Evolutionary conservation across 305 asterid genomes (phyloP).

Genomic region (Petunia hybrid): DNA sequence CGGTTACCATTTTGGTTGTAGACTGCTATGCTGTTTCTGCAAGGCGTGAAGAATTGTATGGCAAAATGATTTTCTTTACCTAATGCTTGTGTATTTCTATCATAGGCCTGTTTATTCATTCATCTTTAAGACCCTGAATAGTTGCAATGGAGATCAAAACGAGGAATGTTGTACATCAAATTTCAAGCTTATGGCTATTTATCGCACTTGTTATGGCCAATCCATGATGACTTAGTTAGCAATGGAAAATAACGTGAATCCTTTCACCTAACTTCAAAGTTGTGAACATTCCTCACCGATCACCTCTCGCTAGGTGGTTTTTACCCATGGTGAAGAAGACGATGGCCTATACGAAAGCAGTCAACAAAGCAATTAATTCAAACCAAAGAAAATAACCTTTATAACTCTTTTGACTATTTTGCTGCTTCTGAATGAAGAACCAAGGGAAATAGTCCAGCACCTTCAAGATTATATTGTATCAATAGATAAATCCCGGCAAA

Average conservation of each 20-base stretch:
- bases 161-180: not conserved
- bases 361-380: not conserved
- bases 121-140: slow-evolving; percentile 8
- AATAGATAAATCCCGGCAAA: not conserved
- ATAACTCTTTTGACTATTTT: too few relatives aligned
- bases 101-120: not conserved
- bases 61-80: slow-evolving; percentile 14
- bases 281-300: too few relatives aligned
- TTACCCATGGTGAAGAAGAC: not conserved
- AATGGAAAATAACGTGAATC: not conserved
- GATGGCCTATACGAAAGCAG: not conserved
- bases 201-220: not conserved
- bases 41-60: slow-evolving; percentile 19
- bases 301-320: not conserved
- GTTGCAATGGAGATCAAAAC: not conserved
- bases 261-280: not conserved
- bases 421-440: not conserved
- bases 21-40: slow-evolving; percentile 26
- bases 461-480: not conserved
- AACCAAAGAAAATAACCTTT: not conserved
- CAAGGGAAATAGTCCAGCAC: not conserved
- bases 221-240: not conserved
- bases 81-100: slow-evolving; percentile 9
- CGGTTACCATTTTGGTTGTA: not conserved
- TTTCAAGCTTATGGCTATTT: slow-evolving; percentile 20